Evolutionary conservation across 2,329 filamentous ascomycete species (phyloP), one percentile per base, ranked within the genome.

Genomic region (Cercospora berteroae): DNA sequence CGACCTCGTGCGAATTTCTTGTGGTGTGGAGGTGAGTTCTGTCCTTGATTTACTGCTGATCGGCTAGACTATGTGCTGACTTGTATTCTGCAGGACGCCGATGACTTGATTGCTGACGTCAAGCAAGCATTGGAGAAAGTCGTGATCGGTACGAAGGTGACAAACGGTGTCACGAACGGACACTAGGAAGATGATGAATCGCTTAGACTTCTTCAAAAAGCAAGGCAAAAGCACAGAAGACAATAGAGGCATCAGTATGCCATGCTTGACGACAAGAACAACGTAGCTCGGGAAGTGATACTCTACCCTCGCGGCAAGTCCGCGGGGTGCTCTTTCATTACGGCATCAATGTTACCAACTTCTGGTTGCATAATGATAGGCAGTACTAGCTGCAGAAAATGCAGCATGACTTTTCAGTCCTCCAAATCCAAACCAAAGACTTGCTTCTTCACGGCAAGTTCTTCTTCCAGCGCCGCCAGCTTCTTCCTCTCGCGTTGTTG

Each of bases 1-100:
- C 77, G 95, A 99, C 79, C 86, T 99, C 7, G 92, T 99, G 31
- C 87, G 95, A 72, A 85, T 99, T 68, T 96, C 93, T 85, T 97
- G 93, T 78, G 95, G 95, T 75, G 88, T 99, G 64, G 95, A 99
- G 50, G 61, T 63, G 61, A 63, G 61, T 57, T 16, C 25, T 18
- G 10, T 29, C 9, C 13, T 56, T 18, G 9, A 50, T 16, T 13
- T 25, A 12, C 18, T 25, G 2, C 7, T 16, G 44, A 16, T 13
- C 5, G 12, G 18, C 5, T 50, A 13, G 44, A 25, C 4, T 23
- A 12, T 23, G 20, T 60, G 23, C 58, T 60, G 29, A 60, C 36
- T 60, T 23, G 16, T 4, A n/a, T n/a, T n/a, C n/a, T 29, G 0
- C 31, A 63, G 82, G 95, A 99, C 76, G 87, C 88, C 7, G 88